phyloP scores from a whole-genome alignment of 2,329 filamentous ascomycete genomes.

The Beauveria asiatica region DNA sequence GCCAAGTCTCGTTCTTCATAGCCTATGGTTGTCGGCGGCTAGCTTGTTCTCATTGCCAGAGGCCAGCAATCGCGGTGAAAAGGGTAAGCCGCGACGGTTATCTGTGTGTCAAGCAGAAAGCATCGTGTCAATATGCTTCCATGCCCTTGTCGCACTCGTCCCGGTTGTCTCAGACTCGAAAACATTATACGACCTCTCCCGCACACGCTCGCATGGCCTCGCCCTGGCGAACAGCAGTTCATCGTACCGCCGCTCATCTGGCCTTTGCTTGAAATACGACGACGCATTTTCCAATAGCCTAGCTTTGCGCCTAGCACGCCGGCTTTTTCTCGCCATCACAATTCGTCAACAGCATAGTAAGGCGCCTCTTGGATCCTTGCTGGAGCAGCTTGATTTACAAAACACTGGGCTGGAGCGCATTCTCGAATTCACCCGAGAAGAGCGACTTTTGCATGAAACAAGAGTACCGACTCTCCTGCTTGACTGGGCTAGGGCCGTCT shows the following conservation, averaged over 20 bases:
- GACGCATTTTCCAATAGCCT: constrained; percentile 55
- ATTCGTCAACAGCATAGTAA: constrained; percentile 43
- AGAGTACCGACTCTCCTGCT: constrained; percentile 49
- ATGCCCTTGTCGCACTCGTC: constrained; percentile 51
- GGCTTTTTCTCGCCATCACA: constrained; percentile 49
- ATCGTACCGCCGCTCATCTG: constrained; percentile 36
- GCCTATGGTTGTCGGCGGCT: constrained; percentile 53
- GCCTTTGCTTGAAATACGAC: constrained; percentile 51
- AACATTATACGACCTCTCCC: constrained; percentile 50
- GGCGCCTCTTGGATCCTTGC: constrained; percentile 38
- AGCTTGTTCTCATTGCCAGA: constrained; percentile 49
- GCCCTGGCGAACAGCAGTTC: constrained; percentile 38
- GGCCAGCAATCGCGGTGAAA: constrained; percentile 9
- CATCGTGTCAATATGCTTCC: constrained; percentile 52
- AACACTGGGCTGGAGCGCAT: constrained; percentile 35
- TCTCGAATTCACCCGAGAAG: constrained; percentile 40
- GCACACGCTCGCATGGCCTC: constrained; percentile 46
- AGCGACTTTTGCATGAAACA: constrained; percentile 48
- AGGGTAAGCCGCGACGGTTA: neutral
- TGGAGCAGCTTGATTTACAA: constrained; percentile 46
- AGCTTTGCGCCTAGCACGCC: constrained; percentile 48
- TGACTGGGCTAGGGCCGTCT: constrained; percentile 66
- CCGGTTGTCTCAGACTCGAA: constrained; percentile 41
- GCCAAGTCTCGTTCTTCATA: constrained; percentile 52
- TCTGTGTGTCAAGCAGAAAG: constrained; percentile 40